Percentiles rank a stretch among this genome's conserved stretches.
These are phyloP conservation scores for Nakazawaea ambrosiae DNA, from an alignment of 805 yeast species.

Conservation along the genomic window DNA sequence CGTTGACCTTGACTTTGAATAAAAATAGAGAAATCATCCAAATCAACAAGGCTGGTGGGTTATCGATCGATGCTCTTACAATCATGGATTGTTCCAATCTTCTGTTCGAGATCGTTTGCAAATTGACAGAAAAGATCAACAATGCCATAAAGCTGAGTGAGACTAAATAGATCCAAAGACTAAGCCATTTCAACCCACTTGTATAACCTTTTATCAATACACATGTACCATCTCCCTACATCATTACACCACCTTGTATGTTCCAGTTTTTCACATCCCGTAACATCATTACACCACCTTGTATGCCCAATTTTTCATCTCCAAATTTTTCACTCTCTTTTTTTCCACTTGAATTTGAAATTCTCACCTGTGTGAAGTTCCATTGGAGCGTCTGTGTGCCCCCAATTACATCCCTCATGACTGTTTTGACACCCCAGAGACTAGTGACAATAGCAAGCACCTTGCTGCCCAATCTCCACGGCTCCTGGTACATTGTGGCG, in stretches of 20 bases:
- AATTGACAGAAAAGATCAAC: slow-evolving; percentile 58
- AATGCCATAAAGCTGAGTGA: slow-evolving; percentile 48
- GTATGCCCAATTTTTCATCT: too few species aligned
- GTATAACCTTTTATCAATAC: too few species aligned
- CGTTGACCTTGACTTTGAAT: slow-evolving; percentile 78
- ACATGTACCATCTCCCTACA: too few species aligned
- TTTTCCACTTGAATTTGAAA: too few species aligned
- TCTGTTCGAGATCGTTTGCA: slow-evolving; percentile 59
- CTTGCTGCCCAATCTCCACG: slow-evolving; percentile 9
- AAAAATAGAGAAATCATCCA: slow-evolving; percentile 90
- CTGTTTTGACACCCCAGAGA: background rate
- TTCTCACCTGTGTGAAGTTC: too few species aligned
- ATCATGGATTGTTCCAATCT: slow-evolving; percentile 62
- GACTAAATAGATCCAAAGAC: slow-evolving; percentile 13
- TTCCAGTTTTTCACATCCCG: too few species aligned
- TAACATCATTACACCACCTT: too few species aligned
- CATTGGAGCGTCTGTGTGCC: too few species aligned
- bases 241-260: too few species aligned
- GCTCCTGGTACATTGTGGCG: slow-evolving; percentile 72
- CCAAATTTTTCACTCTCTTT: too few species aligned
- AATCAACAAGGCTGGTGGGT: slow-evolving; percentile 83
- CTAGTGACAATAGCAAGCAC: background rate
- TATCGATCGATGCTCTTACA: slow-evolving; percentile 66
- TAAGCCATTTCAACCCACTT: too few species aligned
- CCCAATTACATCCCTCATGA: too few species aligned